Percentiles rank a stretch among this genome's conserved stretches.
Conservation (phyloP, 1,139 yeast species). For the Yamadazyma conglobata region DNA sequence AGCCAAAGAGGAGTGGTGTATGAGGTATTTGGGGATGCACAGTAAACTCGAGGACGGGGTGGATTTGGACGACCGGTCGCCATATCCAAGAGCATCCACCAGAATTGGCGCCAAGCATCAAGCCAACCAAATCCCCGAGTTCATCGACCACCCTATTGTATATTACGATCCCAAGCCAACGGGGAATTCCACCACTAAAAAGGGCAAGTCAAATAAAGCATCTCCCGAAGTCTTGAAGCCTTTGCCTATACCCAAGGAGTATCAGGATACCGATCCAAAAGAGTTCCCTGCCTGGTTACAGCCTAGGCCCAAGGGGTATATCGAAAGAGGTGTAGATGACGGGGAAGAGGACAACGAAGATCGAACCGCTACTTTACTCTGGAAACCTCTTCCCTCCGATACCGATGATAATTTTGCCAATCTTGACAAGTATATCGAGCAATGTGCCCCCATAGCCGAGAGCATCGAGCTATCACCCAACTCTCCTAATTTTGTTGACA, state of each 20-base stretch:
- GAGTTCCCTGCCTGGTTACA: constrained; percentile 75
- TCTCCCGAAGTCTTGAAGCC: constrained; percentile 22
- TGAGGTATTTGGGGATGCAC: constrained; percentile 76
- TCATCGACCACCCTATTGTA: constrained; percentile 63
- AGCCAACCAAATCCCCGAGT: constrained; percentile 62
- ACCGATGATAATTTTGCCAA: constrained; percentile 26
- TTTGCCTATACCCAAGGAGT: constrained; percentile 49
- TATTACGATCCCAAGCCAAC: constrained; percentile 51
- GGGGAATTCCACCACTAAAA: constrained; percentile 12
- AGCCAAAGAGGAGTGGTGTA: constrained; percentile 69
- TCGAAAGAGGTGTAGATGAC: constrained; percentile 81
- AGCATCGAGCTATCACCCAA: constrained; percentile 43
- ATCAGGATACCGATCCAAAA: constrained; percentile 31
- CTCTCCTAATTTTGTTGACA: constrained; percentile 81
- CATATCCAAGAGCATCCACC: constrained; percentile 80
- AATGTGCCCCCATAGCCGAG: constrained; percentile 57
- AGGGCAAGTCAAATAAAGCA: constrained; percentile 18
- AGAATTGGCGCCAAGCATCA: constrained; percentile 76
- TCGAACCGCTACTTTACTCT: constrained; percentile 59
- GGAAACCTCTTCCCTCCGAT: constrained; percentile 52
- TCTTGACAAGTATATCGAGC: constrained; percentile 53
- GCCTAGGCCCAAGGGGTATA: constrained; percentile 72
- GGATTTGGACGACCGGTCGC: constrained; percentile 70
- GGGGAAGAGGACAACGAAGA: constrained; percentile 42
- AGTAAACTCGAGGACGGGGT: constrained; percentile 75